Evolutionary conservation across 768 basidiomycete species (phyloP), one percentile per base, ranked within the genome.

Genomic region (Tulasnella calospora): DNA sequence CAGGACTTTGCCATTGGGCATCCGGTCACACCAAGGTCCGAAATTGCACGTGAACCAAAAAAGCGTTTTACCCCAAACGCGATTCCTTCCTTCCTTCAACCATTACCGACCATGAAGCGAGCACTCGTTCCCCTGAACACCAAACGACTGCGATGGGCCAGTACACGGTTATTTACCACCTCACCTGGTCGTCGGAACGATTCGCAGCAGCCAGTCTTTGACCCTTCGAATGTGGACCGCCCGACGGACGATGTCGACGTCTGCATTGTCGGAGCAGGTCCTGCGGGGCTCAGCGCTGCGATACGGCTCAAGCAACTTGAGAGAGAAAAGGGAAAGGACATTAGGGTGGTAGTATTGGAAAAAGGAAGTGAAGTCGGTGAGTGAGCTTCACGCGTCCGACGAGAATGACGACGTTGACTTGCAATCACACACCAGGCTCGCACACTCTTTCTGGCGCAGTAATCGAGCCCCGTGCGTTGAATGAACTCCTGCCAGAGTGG

Each of bases 391-490:
- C 61, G 33, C 17, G 7, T 67, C 0, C 30, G 23, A 17, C 30
- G 33, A 67, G 27, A 67, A 15, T 9, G 30, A 67, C 4, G 6
- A 72, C 6, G 38, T 21, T 44, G 30, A 71, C 40, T 47, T n/a
- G 17, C 76, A 30, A 23, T 41, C 55, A n/a, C 76, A 19, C 76
- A 38, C 15, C 80, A 96, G 95, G 97, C 71, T 90, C 96, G 0
- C 97, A 99, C 84, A 95, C 97, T 79, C 89, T 99, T 40, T 98
- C 95, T 13, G 98, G 97, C 15, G 95, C 96, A 0, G 96, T 98
- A 76, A 89, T 99, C 74, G 97, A 99, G 83, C 94, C 98, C 3
- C 88, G 91, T 21, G 95, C 96, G 2, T 88, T 99, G 44, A 89
- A 96, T 80, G 96, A 98, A 81, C 90, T 99, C 7, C 85, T 99